Percentiles rank a stretch among this genome's conserved stretches.
These are phyloP conservation scores for Cordyceps tenuipes DNA, from an alignment of 2,329 filamentous ascomycete genomes.

Conservation along the genomic window DNA sequence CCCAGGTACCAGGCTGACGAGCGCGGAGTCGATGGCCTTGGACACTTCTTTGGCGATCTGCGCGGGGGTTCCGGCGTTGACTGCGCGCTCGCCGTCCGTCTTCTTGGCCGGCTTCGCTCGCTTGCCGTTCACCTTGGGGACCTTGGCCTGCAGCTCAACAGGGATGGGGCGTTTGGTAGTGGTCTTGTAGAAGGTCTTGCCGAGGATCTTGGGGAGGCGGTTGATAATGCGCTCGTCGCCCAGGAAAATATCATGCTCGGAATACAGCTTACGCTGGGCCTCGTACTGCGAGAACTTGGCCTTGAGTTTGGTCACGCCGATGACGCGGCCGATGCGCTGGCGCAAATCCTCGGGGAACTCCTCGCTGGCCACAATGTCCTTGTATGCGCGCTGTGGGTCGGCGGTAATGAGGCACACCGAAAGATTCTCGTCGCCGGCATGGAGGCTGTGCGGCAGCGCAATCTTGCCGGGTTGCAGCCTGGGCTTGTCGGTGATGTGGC, in stretches of 20 bases:
- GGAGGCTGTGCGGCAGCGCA: slow-evolving; percentile 65
- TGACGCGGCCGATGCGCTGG: slow-evolving; percentile 63
- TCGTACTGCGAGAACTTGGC: slow-evolving; percentile 87
- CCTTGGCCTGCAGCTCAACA: slow-evolving; percentile 58
- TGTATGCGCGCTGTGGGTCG: slow-evolving; percentile 74
- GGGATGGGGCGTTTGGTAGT: slow-evolving; percentile 81
- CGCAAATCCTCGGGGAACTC: slow-evolving; percentile 60
- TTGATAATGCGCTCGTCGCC: slow-evolving; percentile 80
- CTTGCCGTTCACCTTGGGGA: slow-evolving; percentile 53
- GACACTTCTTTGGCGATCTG: slow-evolving; percentile 75
- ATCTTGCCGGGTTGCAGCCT: slow-evolving; percentile 81
- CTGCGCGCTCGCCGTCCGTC: slow-evolving; percentile 24
- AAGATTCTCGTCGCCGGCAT: slow-evolving; percentile 43
- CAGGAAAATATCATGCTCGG: slow-evolving; percentile 88
- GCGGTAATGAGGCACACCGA: slow-evolving; percentile 84
- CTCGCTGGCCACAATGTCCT: slow-evolving; percentile 71
- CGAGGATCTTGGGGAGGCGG: slow-evolving; percentile 66
- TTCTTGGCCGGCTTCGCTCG: slow-evolving; percentile 49
- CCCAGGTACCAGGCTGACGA: slow-evolving; percentile 70
- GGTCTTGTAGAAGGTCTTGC: slow-evolving; percentile 86
- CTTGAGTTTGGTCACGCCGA: slow-evolving; percentile 72
- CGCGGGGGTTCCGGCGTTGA: slow-evolving; percentile 45
- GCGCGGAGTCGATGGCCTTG: slow-evolving; percentile 65
- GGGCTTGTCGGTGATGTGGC: slow-evolving; percentile 61
- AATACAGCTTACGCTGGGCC: slow-evolving; percentile 69